Evolutionary conservation across 108 stramenopile genomes (phyloP), one percentile per base, ranked within the genome.

Genomic region (Conticribra guillardii): DNA sequence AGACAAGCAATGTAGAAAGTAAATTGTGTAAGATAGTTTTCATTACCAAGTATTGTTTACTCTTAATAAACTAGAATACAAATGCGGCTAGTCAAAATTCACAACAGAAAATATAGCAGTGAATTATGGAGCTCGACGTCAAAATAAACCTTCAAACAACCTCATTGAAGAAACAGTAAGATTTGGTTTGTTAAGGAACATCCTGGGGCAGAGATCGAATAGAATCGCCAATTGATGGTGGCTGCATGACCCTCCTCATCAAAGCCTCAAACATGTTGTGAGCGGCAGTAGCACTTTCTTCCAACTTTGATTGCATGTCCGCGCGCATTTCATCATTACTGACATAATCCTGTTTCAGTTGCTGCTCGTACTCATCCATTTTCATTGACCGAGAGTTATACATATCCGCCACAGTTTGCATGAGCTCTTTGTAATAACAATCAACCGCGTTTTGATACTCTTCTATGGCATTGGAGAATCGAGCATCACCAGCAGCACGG

Each of bases 371-470:
- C 23, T 79, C 77, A 44, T 71, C 54, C 16, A 79, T 52, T 53
- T 61, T 79, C 23, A 41, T 23, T 31, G 65, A 64, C 18, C 77
- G 45, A 1, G 50, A 28, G 19, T 79, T 69, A 34, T 76, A 80
- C 51, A 83, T 62, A 64, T 79, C 78, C 7, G 78, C 82, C 19
- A 78, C 69, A 2, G 79, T 59, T 47, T 80, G 73, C 15, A 71
- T 69, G 21, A 83, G 69, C 29, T 77, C 82, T 53, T 80, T 51
- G 4, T 48, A 30, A 23, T 44, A 74, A 9, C 18, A 53, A 16
- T 62, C 60, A 15, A 63, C 41, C 1, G 51, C 37, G 24, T 37
- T 24, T 21, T 83, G 78, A 50, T 64, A 80, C 14, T 75, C 68
- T 41, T 75, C 72, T 49, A 80, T 73, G 61, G 82, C 73, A 0